A percentile compares a stretch with the other conserved stretches of the same genome.
These are phyloP conservation scores for Populus alba DNA, from an alignment of 345 rosid genomes.

Conservation along the genomic window DNA sequence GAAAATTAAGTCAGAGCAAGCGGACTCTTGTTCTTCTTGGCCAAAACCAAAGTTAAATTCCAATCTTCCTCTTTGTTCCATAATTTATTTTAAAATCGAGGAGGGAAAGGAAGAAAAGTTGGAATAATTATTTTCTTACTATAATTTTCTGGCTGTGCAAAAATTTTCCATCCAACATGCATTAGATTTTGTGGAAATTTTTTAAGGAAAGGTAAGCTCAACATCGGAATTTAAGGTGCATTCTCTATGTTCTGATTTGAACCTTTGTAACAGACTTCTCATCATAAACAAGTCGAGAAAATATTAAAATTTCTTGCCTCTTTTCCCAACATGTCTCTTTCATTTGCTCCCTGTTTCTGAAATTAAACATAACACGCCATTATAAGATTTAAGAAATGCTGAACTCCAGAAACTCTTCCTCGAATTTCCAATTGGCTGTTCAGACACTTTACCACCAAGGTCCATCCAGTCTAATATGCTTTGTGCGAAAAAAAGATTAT, in stretches of 20 bases:
- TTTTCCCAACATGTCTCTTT: not conserved
- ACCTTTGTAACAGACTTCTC: not conserved
- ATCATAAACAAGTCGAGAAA: not conserved
- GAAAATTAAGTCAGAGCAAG: not conserved
- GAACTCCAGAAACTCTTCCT: not conserved
- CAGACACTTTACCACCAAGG: not conserved
- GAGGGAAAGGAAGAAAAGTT: not conserved
- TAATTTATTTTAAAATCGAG: not conserved
- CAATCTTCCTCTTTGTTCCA: not conserved
- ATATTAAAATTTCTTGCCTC: not conserved
- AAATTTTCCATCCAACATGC: not conserved
- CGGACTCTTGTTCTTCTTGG: not conserved
- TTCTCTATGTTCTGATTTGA: not conserved
- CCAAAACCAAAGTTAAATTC: not conserved
- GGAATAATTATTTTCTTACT: not conserved
- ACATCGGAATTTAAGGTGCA: too few species aligned
- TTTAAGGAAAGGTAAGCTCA: not conserved
- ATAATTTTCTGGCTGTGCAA: not conserved
- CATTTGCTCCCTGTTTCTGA: too few species aligned
- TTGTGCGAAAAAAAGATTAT: not conserved
- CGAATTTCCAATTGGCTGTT: not conserved
- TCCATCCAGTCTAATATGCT: not conserved
- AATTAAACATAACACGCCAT: not conserved
- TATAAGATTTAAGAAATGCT: not conserved
- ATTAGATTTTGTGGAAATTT: too few species aligned